These are phyloP conservation scores for Caryopteris hybrid DNA, from an alignment of 305 asterid species.

Conservation along the genomic window DNA sequence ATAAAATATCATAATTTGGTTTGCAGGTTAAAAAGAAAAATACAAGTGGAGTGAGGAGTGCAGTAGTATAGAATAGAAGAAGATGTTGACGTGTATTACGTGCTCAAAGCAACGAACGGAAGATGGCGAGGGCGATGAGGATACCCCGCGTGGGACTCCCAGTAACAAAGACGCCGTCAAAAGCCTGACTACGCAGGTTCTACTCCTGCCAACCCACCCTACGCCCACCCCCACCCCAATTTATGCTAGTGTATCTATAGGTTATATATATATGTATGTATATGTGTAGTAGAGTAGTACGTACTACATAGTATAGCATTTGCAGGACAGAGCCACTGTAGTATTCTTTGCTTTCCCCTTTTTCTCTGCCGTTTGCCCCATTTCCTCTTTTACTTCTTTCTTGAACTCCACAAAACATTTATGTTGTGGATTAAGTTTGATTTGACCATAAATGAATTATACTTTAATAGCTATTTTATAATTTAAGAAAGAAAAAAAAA, in stretches of 20 bases:
- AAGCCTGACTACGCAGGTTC: constrained; percentile 98
- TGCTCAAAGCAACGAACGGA: constrained; percentile 70
- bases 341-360: constrained; percentile 3
- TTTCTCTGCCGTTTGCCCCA: neutral
- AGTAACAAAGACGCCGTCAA: constrained; percentile 93
- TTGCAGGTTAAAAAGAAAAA: constrained; percentile 21
- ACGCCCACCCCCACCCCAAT: neutral
- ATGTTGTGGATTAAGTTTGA: neutral
- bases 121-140: constrained; percentile 36
- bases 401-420: neutral
- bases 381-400: constrained; percentile 13
- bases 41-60: neutral
- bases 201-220: constrained; percentile 19
- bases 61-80: neutral
- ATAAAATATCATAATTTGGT: no score
- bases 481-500: neutral
- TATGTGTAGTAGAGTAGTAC: constrained; percentile 3
- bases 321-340: neutral
- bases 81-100: constrained; percentile 93
- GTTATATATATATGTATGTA: neutral
- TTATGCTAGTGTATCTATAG: neutral
- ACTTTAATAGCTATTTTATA: neutral
- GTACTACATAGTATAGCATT: neutral
- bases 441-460: neutral
- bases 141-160: constrained; percentile 90